Evolutionary conservation across 768 basidiomycete genomes (phyloP).

Genomic region (Scleroderma citrinum): DNA sequence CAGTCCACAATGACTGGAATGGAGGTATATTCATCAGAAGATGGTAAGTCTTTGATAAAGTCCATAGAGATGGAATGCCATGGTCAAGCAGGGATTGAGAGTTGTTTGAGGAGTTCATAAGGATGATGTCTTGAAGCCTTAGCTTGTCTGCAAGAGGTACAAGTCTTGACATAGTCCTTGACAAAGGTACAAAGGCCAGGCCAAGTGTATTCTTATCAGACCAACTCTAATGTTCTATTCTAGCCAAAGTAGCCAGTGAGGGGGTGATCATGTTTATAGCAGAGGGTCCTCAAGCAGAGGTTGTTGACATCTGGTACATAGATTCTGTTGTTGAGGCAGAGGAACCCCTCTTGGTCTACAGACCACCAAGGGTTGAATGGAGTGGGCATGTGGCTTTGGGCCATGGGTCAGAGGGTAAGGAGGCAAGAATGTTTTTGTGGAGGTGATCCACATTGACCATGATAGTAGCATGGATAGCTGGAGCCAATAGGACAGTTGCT

Average conservation of each 20-base stretch:
- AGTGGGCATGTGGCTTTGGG: background rate
- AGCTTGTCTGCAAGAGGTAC: constrained; percentile 25
- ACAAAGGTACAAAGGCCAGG: background rate
- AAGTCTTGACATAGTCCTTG: constrained; percentile 22
- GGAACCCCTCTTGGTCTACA: background rate
- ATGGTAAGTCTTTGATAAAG: constrained; percentile 29
- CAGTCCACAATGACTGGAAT: constrained; percentile 8
- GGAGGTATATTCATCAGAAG: constrained; percentile 25
- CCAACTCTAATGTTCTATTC: background rate
- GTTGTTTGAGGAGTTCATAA: constrained; percentile 27
- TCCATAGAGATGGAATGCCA: constrained; percentile 27
- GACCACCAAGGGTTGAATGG: background rate
- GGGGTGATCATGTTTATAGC: constrained; percentile 18
- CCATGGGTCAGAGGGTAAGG: background rate
- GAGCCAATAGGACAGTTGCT: background rate
- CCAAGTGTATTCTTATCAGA: background rate
- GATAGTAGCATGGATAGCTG: background rate
- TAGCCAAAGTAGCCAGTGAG: background rate
- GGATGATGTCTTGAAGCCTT: constrained; percentile 32
- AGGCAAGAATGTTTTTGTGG: constrained; percentile 8
- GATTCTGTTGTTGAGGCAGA: background rate
- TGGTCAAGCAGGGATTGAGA: constrained; percentile 18
- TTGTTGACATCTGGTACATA: background rate
- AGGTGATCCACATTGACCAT: constrained; percentile 14
- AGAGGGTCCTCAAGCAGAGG: constrained; percentile 25